Conservation (phyloP, 371 early-diverging fungal species). For the Mucor racemosus region DNA sequence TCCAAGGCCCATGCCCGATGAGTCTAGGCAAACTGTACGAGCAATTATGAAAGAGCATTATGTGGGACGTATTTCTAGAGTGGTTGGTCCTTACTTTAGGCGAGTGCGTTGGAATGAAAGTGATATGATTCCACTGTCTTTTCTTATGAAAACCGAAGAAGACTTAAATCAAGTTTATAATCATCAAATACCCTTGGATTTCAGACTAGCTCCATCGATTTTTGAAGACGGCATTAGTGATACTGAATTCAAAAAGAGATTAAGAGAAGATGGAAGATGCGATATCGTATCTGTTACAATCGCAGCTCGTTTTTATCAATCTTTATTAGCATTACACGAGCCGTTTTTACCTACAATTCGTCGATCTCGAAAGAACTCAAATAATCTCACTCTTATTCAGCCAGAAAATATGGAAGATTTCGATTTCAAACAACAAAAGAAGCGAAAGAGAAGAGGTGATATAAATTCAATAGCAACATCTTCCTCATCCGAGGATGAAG, state of each 20-base stretch:
- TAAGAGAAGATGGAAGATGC: slow-evolving; percentile 25
- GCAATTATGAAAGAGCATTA: slow-evolving; percentile 32
- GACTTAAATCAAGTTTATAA: slow-evolving; percentile 29
- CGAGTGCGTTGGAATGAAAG: slow-evolving; percentile 27
- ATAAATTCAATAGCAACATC: not conserved
- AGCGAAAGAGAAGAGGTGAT: not conserved
- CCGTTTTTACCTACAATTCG: slow-evolving; percentile 36
- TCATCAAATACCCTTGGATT: slow-evolving; percentile 24
- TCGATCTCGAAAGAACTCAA: not conserved
- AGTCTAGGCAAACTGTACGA: slow-evolving; percentile 22
- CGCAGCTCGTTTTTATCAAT: slow-evolving; percentile 33
- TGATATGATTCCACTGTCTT: slow-evolving; percentile 31
- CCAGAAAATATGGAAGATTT: not conserved
- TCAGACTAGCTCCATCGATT: slow-evolving; percentile 25
- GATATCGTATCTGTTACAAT: slow-evolving; percentile 28
- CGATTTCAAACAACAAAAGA: not conserved
- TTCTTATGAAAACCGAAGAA: slow-evolving; percentile 32
- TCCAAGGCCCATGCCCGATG: slow-evolving; percentile 31
- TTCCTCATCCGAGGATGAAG: not conserved
- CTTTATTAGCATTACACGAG: slow-evolving; percentile 34
- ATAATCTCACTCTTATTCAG: not conserved
- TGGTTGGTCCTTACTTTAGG: slow-evolving; percentile 24
- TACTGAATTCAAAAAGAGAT: slow-evolving; percentile 29
- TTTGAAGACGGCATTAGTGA: slow-evolving; percentile 39
- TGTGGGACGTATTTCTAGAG: slow-evolving; percentile 3